A percentile compares a stretch with the other conserved stretches of the same genome.
phyloP scores from a whole-genome alignment of 2,329 filamentous ascomycete genomes.

The Thelonectria rubi region DNA sequence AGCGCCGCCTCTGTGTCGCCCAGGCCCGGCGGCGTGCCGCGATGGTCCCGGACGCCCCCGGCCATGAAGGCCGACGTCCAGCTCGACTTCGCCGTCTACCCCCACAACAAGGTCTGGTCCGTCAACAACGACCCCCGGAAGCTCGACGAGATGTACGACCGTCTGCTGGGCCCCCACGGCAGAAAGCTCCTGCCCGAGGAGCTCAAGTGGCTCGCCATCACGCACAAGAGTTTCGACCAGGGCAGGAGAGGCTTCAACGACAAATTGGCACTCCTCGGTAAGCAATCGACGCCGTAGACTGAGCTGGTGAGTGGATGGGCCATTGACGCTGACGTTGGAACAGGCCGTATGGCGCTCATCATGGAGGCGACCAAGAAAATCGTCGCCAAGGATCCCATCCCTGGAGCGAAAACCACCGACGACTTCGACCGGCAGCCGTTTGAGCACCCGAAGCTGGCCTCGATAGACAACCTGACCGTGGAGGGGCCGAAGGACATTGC shows the following conservation, averaged over 20 bases:
- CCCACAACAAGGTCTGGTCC: slow-evolving; percentile 63
- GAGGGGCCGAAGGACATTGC: slow-evolving; percentile 69
- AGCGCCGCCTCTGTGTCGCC: slow-evolving; percentile 26
- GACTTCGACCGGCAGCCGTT: slow-evolving; percentile 71
- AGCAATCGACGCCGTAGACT: slow-evolving; percentile 26
- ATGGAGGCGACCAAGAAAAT: slow-evolving; percentile 53
- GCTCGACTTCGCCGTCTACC: slow-evolving; percentile 65
- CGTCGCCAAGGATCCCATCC: slow-evolving; percentile 45
- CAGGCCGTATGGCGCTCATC: slow-evolving; percentile 50
- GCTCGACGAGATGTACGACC: slow-evolving; percentile 81
- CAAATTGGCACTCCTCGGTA: slow-evolving; percentile 87
- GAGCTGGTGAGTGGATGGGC: background rate
- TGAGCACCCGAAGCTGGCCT: slow-evolving; percentile 73
- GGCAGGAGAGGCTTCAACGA: slow-evolving; percentile 95
- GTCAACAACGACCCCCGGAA: slow-evolving; percentile 79
- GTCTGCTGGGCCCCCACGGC: slow-evolving; percentile 77
- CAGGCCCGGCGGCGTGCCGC: slow-evolving; percentile 51
- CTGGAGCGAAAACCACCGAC: slow-evolving; percentile 48
- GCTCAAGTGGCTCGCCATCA: slow-evolving; percentile 95
- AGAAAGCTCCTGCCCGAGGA: slow-evolving; percentile 84
- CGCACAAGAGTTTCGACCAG: slow-evolving; percentile 98
- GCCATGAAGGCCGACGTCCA: slow-evolving; percentile 76
- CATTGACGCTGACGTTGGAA: slow-evolving; percentile 19
- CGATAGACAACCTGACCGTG: slow-evolving; percentile 75
- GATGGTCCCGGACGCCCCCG: slow-evolving; percentile 77